phyloP scores from a whole-genome alignment of 495 filamentous ascomycete species.

The Lepraria neglecta region DNA sequence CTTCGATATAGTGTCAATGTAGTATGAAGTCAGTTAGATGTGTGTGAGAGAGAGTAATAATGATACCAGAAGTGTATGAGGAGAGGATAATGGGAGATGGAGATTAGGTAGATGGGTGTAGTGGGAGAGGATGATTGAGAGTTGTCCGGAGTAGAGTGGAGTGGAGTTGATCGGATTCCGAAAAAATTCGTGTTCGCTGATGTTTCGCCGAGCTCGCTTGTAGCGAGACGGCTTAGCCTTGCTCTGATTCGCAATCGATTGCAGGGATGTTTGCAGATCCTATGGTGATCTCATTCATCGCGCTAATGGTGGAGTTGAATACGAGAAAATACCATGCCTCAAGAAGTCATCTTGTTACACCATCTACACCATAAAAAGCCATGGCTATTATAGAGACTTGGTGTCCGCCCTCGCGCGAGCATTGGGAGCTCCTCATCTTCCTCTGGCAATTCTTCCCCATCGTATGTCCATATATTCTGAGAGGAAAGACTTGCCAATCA shows the following conservation, averaged over 20 bases:
- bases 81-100: not conserved
- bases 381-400: constrained; percentile 39
- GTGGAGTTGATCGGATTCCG: constrained; percentile 3
- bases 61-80: not conserved
- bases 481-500: not conserved
- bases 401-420: constrained; percentile 44
- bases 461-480: constrained; percentile 27
- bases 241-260: not conserved
- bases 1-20: constrained; percentile 13
- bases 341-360: not conserved
- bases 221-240: not conserved
- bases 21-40: not conserved
- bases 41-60: not conserved
- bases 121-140: not conserved
- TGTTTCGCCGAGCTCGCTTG: constrained; percentile 10
- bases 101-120: not conserved
- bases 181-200: not conserved
- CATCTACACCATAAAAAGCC: not conserved
- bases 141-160: not conserved
- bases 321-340: not conserved
- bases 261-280: not conserved
- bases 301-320: too few relatives aligned
- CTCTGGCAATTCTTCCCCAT: constrained; percentile 45
- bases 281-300: constrained; percentile 1
- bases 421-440: constrained; percentile 41